Conservation (phyloP, 176 grass and related monocot species). For the Bonia amplexicaulis region DNA sequence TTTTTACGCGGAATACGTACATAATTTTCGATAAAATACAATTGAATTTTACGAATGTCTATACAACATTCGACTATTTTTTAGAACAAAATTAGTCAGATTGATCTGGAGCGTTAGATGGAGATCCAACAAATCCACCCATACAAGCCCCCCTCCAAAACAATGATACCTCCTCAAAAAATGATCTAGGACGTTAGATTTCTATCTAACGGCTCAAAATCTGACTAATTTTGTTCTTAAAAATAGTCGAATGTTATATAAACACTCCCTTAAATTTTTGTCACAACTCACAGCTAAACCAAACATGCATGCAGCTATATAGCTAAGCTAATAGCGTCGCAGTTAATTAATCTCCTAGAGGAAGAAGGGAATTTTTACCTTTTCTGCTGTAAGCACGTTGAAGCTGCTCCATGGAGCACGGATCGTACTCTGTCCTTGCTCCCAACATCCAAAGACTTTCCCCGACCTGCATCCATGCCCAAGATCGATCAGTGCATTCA, state of each 20-base stretch:
- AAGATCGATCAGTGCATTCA: background rate
- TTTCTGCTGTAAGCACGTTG: background rate
- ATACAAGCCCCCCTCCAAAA: too few relatives aligned
- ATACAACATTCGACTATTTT: too few relatives aligned
- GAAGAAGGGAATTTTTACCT: background rate
- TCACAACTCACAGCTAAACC: background rate
- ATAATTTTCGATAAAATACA: background rate
- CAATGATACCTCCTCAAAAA: too few relatives aligned
- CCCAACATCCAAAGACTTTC: conserved; percentile 35
- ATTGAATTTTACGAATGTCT: background rate
- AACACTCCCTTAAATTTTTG: background rate
- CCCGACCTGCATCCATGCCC: conserved; percentile 13
- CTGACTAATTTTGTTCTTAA: too few relatives aligned
- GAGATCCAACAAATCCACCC: too few relatives aligned
- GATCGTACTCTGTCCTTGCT: conserved; percentile 3
- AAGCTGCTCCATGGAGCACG: conserved; percentile 15
- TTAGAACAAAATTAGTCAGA: too few relatives aligned
- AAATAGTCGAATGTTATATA: too few relatives aligned
- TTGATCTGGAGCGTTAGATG: too few relatives aligned
- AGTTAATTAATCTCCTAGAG: background rate
- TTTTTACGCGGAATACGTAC: background rate
- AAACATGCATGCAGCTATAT: background rate
- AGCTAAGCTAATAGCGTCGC: background rate
- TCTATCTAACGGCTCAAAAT: too few relatives aligned
- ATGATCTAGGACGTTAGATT: too few relatives aligned